These are phyloP conservation scores for Lasiodiplodia sp. DNA, from an alignment of 2,329 filamentous ascomycete genomes.

Conservation along the genomic window DNA sequence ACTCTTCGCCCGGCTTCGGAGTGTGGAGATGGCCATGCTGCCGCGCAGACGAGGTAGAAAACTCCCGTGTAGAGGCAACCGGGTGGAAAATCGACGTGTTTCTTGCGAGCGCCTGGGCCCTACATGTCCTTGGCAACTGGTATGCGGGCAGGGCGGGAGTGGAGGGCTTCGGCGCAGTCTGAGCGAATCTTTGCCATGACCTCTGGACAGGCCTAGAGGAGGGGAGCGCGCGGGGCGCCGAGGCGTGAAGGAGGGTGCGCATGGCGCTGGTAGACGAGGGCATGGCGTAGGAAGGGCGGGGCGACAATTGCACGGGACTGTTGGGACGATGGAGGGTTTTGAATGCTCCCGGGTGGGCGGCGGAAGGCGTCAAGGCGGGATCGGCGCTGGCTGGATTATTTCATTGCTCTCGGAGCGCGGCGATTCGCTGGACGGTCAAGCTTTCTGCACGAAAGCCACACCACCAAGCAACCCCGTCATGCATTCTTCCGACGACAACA, in stretches of 20 bases:
- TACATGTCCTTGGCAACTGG: slow-evolving; percentile 10
- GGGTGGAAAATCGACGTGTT: not conserved
- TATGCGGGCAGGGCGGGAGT: not conserved
- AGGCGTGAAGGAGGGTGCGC: slow-evolving; percentile 13
- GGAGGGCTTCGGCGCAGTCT: slow-evolving; percentile 16
- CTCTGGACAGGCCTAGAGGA: slow-evolving; percentile 6
- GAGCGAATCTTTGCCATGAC: slow-evolving; percentile 22
- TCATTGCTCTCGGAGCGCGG: slow-evolving; percentile 25
- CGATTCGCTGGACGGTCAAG: slow-evolving; percentile 29
- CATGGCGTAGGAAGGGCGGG: slow-evolving; percentile 6
- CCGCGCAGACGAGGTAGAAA: slow-evolving; percentile 68
- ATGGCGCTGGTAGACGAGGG: slow-evolving; percentile 16
- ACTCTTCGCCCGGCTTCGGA: slow-evolving; percentile 93
- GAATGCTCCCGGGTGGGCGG: slow-evolving; percentile 9
- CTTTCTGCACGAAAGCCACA: slow-evolving; percentile 26
- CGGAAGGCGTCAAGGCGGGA: slow-evolving; percentile 12
- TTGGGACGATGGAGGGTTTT: slow-evolving; percentile 28
- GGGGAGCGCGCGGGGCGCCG: slow-evolving; percentile 10
- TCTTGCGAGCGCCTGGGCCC: not conserved
- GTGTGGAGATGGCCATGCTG: slow-evolving; percentile 81
- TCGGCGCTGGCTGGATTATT: slow-evolving; percentile 23
- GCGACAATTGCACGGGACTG: not conserved
- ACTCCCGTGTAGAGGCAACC: slow-evolving; percentile 54
- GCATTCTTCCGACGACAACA: slow-evolving; percentile 19
- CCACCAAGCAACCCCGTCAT: slow-evolving; percentile 18